Percentiles rank a stretch among this genome's conserved stretches.
phyloP scores from a whole-genome alignment of 345 rosid genomes.

The Psidium friedrichsthalianum region DNA sequence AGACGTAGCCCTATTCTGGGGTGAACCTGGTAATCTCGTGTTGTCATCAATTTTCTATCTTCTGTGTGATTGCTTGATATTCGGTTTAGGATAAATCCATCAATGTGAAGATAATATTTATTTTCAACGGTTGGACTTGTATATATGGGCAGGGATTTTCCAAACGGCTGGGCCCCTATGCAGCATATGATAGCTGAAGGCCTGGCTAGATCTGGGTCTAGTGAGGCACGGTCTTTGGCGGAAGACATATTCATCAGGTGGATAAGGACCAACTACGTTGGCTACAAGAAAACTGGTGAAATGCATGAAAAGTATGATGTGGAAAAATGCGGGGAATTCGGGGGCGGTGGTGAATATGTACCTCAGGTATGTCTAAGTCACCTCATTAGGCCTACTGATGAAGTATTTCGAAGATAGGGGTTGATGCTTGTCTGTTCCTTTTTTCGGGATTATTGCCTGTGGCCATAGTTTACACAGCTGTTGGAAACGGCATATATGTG shows the following conservation, averaged over 20 bases:
- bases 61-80: too few relatives aligned
- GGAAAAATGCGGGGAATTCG: slow-evolving; percentile 35
- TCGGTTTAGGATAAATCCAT: too few relatives aligned
- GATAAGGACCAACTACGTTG: slow-evolving; percentile 50
- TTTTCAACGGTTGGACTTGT: not conserved
- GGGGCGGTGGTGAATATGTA: slow-evolving; percentile 61
- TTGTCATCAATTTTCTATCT: too few relatives aligned
- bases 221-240: slow-evolving; percentile 53
- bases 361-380: slow-evolving; percentile 36
- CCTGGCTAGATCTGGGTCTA: slow-evolving; percentile 34
- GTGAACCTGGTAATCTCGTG: too few relatives aligned
- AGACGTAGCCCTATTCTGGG: too few relatives aligned
- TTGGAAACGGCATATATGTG: not conserved
- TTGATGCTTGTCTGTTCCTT: not conserved
- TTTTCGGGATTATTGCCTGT: not conserved
- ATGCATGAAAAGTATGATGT: slow-evolving; percentile 43
- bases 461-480: not conserved
- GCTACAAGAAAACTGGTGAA: slow-evolving; percentile 22
- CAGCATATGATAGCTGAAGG: slow-evolving; percentile 81
- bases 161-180: slow-evolving; percentile 91
- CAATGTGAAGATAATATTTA: too few relatives aligned
- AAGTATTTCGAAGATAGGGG: not conserved
- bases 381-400: not conserved
- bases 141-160: slow-evolving; percentile 65
- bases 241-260: slow-evolving; percentile 65